These are phyloP conservation scores for Colletotrichum sp. DNA, from an alignment of 2,329 filamentous ascomycete species.

Conservation along the genomic window DNA sequence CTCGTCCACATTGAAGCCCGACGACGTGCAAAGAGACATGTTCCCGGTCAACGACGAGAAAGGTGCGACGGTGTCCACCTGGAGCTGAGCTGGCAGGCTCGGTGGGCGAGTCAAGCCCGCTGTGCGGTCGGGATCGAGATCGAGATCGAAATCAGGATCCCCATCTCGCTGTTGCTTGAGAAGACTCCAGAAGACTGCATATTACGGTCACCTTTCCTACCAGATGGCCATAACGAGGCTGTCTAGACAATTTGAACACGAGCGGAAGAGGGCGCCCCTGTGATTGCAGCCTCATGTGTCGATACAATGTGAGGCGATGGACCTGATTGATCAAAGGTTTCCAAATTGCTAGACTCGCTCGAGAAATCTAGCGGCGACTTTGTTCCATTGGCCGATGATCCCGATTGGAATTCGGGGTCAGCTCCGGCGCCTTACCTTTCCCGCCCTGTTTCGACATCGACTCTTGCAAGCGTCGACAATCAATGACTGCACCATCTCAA, in stretches of 20 bases:
- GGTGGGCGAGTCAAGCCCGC: neutral
- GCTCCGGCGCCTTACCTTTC: neutral
- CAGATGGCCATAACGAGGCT: neutral
- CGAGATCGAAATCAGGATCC: neutral
- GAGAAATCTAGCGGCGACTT: neutral
- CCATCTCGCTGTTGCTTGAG: neutral
- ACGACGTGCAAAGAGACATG: neutral
- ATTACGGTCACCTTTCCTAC: neutral
- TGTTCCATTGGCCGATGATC: neutral
- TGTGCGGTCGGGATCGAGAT: neutral
- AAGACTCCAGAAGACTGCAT: no score
- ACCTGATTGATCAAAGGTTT: neutral
- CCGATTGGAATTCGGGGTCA: neutral
- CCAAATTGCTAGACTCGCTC: neutral
- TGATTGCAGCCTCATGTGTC: neutral
- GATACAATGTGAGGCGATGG: neutral
- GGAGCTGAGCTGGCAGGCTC: conserved; percentile 11
- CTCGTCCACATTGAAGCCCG: neutral
- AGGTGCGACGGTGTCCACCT: neutral
- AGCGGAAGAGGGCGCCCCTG: neutral
- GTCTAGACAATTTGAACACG: neutral
- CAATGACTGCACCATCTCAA: neutral
- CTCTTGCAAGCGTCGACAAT: no score
- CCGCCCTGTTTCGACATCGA: neutral
- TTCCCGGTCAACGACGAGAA: neutral